Evolutionary conservation across 192 early-diverging fungal species (phyloP), one percentile per base, ranked within the genome.

Genomic region (Phlyctochytrium planicorne): DNA sequence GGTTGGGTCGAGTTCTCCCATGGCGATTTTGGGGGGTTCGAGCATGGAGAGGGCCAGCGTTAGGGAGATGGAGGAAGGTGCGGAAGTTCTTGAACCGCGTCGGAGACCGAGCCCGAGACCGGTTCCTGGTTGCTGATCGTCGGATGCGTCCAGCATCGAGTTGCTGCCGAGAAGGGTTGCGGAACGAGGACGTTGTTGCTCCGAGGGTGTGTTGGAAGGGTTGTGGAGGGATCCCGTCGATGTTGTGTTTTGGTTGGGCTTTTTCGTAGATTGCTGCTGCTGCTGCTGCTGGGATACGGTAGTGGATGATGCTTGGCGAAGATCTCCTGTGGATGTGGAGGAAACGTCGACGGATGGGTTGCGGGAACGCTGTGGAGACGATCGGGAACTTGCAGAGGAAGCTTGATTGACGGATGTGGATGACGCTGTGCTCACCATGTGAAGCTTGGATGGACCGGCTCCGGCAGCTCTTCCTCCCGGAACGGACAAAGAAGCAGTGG

Each of bases 1-100:
- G 1, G 78, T 77, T 1, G 90, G 87, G 59, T 91, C 88, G 31
- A 85, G 65, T 25, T 84, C 82, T 1, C 68, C 50, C 0, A 80
- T 29, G 31, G 55, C 35, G 59, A 63, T 56, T 23, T 10, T 57
- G 27, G 55, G 55, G 16, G 55, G 55, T 29, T 57, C 55, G 55
- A 57, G 55, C 55, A 57, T 57, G 55, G 20, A 25, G 20, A 57
- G 55, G 6, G 55, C 55, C 10, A 57, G 55, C 6, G 12, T 25
- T 30, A 52, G 75, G n/a, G 40, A 53, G 63, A 61, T 25, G 37
- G 25, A 35, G 30, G n/a, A 27, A 53, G 55, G n/a, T 34, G 60
- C 23, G 30, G 50, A 30, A 47, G 61, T 78, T 40, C 55, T 23
- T 24, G 55, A 57, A 6, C 55, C 55, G 27, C 55, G 55, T 25